Evolutionary conservation across 208 protist species (phyloP).

Genomic region (Leishmania braziliensis): DNA sequence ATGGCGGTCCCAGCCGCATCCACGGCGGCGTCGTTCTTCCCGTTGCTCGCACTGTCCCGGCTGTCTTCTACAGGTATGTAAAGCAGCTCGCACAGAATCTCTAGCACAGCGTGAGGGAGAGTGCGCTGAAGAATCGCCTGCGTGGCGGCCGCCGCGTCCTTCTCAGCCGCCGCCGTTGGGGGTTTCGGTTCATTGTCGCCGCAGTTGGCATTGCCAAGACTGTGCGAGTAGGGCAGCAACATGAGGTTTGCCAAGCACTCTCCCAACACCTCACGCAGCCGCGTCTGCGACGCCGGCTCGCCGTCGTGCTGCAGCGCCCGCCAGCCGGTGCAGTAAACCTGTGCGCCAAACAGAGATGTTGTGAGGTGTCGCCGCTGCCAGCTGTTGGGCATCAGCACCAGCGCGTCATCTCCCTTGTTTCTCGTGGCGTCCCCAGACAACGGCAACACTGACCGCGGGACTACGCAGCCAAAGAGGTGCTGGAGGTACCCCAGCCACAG

Average conservation of each 20-base stretch:
- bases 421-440: slow-evolving; percentile 1
- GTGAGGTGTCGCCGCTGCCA: slow-evolving; percentile 36
- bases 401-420: slow-evolving; percentile 31
- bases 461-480: slow-evolving; percentile 66
- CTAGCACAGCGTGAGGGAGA: slow-evolving; percentile 55
- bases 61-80: slow-evolving; percentile 24
- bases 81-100: slow-evolving; percentile 62
- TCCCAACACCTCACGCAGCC: slow-evolving; percentile 63
- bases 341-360: slow-evolving; percentile 37
- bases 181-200: slow-evolving; percentile 17
- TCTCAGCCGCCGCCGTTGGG: background rate
- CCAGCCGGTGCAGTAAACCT: slow-evolving; percentile 45
- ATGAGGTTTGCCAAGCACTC: slow-evolving; percentile 72
- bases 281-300: slow-evolving; percentile 56
- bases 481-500: slow-evolving; percentile 74
- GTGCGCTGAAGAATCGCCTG: slow-evolving; percentile 49
- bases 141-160: slow-evolving; percentile 8
- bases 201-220: slow-evolving; percentile 11
- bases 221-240: slow-evolving; percentile 54
- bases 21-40: background rate
- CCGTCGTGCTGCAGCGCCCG: slow-evolving; percentile 37
- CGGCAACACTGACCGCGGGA: slow-evolving; percentile 41
- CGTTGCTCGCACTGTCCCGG: background rate
- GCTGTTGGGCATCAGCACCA: slow-evolving; percentile 47
- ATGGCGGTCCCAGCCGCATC: slow-evolving; percentile 17